phyloP scores from a whole-genome alignment of 2,329 filamentous ascomycete species.

The Colletotrichum coccodes region DNA sequence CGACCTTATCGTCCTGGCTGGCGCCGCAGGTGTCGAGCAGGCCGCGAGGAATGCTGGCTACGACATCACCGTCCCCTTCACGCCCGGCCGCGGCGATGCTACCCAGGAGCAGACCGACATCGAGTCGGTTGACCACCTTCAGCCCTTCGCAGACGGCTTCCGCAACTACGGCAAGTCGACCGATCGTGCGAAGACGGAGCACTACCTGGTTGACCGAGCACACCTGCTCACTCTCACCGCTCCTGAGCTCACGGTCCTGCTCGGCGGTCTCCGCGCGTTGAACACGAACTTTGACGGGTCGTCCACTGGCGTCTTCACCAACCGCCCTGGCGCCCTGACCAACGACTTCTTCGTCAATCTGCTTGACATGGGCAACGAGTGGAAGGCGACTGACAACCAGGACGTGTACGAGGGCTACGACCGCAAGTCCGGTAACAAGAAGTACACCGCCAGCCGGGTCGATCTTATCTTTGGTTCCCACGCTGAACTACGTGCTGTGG shows the following conservation, averaged over 20 bases:
- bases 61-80: conserved; percentile 73
- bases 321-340: conserved; percentile 73
- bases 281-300: conserved; percentile 79
- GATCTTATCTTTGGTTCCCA: conserved; percentile 81
- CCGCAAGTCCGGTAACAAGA: conserved; percentile 72
- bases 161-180: conserved; percentile 78
- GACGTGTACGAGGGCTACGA: conserved; percentile 73
- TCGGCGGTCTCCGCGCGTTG: conserved; percentile 78
- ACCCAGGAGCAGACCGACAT: conserved; percentile 77
- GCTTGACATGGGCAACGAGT: conserved; percentile 72
- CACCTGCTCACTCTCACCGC: conserved; percentile 76
- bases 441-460: conserved; percentile 75
- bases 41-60: conserved; percentile 61
- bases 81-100: conserved; percentile 77
- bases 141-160: conserved; percentile 80
- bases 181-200: conserved; percentile 70
- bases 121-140: conserved; percentile 71
- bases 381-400: conserved; percentile 64
- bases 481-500: conserved; percentile 75
- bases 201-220: conserved; percentile 77
- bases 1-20: conserved; percentile 80
- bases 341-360: conserved; percentile 88
- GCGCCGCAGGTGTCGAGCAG: conserved; percentile 77
- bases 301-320: conserved; percentile 73
- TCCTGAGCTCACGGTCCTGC: conserved; percentile 76